These are phyloP conservation scores for Arthromyces matolae DNA, from an alignment of 768 basidiomycete species.

Conservation along the genomic window DNA sequence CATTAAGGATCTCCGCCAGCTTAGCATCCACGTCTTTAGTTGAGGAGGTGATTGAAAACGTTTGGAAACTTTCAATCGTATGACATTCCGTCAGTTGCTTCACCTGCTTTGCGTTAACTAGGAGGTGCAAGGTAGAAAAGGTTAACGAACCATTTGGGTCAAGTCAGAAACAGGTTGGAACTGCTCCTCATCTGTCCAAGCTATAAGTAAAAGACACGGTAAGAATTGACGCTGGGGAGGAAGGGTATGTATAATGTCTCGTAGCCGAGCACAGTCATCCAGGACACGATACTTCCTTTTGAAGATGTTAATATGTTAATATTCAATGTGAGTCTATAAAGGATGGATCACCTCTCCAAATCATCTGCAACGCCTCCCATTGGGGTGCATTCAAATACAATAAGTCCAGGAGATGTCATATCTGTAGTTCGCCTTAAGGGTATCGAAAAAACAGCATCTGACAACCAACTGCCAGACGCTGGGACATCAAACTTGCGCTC, in stretches of 20 bases:
- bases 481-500: conserved; percentile 74
- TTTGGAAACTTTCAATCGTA: conserved; percentile 35
- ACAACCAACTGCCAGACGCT: conserved; percentile 56
- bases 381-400: conserved; percentile 76
- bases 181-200: conserved; percentile 51
- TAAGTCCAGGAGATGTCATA: conserved; percentile 54
- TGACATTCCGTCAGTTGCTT: conserved; percentile 44
- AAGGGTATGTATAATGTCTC: conserved; percentile 55
- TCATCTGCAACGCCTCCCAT: conserved; percentile 59
- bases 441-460: conserved; percentile 59
- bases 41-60: conserved; percentile 48
- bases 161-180: conserved; percentile 44
- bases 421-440: conserved; percentile 34
- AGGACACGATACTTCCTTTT: conserved; percentile 65
- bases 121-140: not conserved
- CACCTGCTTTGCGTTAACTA: conserved; percentile 33
- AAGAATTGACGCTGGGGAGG: conserved; percentile 55
- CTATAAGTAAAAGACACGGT: conserved; percentile 58
- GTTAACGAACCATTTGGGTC: conserved; percentile 50
- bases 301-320: conserved; percentile 4
- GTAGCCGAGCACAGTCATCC: conserved; percentile 69
- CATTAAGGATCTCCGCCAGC: conserved; percentile 39
- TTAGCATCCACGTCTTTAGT: conserved; percentile 58
- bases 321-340: not conserved
- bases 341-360: conserved; percentile 51